Percentiles rank a stretch among this genome's conserved stretches.
phyloP scores from a whole-genome alignment of 1,284 basidiomycete species.

The Lentinula novae-zelandiae region DNA sequence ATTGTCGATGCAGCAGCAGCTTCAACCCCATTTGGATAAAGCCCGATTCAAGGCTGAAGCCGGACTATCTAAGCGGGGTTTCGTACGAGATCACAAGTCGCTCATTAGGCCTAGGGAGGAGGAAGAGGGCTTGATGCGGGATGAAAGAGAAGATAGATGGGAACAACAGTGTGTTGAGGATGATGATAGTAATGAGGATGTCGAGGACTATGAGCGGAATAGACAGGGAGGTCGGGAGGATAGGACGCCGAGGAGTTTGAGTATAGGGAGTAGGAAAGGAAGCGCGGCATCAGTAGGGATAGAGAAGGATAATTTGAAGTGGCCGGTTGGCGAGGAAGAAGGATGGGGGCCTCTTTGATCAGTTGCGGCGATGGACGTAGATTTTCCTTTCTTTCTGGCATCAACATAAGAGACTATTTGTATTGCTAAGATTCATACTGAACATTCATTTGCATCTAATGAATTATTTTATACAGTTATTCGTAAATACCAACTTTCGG shows the following conservation, averaged over 20 bases:
- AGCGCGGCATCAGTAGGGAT: slow-evolving; percentile 15
- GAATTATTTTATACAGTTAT: neutral
- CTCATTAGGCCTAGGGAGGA: slow-evolving; percentile 27
- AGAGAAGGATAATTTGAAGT: slow-evolving; percentile 56
- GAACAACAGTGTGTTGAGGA: neutral
- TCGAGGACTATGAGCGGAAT: slow-evolving; percentile 15
- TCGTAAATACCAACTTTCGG: too few relatives aligned
- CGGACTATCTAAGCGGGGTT: slow-evolving; percentile 56
- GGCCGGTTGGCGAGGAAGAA: slow-evolving; percentile 45
- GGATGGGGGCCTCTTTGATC: slow-evolving; percentile 48
- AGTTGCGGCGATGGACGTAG: neutral
- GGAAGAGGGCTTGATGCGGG: slow-evolving; percentile 32
- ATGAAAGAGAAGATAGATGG: slow-evolving; percentile 18
- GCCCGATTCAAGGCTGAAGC: slow-evolving; percentile 70
- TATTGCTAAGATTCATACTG: neutral
- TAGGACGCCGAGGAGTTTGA: slow-evolving; percentile 23
- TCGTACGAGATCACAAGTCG: slow-evolving; percentile 29
- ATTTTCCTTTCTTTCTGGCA: neutral
- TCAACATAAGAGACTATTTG: neutral
- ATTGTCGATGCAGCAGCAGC: slow-evolving; percentile 24
- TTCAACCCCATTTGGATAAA: slow-evolving; percentile 45
- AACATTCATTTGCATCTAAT: neutral
- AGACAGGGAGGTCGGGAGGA: slow-evolving; percentile 20
- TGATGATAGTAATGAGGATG: slow-evolving; percentile 14
- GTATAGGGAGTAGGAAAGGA: slow-evolving; percentile 4